Base-by-base conservation (phyloP, 495 filamentous ascomycete species). In the Elasticomyces elasticus region DNA sequence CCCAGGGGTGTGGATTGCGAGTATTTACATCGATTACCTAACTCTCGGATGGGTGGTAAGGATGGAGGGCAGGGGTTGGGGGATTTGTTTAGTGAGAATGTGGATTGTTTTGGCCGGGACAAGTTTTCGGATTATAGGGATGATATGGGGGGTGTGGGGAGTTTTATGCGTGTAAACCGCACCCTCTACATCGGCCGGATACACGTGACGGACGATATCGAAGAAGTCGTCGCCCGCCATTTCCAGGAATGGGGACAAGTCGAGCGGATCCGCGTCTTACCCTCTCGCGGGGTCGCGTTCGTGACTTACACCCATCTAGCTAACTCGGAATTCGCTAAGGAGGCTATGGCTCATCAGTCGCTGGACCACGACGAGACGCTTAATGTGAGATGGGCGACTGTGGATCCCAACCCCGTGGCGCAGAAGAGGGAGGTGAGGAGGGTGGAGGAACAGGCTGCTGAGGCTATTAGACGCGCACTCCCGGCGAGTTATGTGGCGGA, bases 401-500 rank as follows among this genome's bases (percentile, higher is more conserved):
- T 84, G 2, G 94, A 99, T 66, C 94, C 94, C 19, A 99, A 99
- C 59, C 94, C 94, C 0, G 79, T 88, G 76, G 87, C 92, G 10
- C 90, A 95, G 67, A 91, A 92, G 59, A 79, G 94, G 30, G 94
- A 99, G 65, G 90, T 86, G 19, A 75, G 86, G 30, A 75, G 83
- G 17, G 81, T 99, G 47, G 94, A 99, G 69, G 94, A 99, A 67
- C 91, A 96, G 69, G 94, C 94, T n/a, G 94, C 92, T 0, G 94
- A 96, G 64, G 94, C 94, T 10, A 88, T 99, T 35, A 75, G 94
- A 22, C 75, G 83, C 37, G 92, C 94, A 6, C 70, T 99, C n/a
- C 94, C 94, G 0, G 89, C 82, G 1, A 88, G 86, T 23, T 97
- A 88, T 62, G 85, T 99, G 1, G 87, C 87, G 0, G 89, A 99